Percentiles rank a stretch among this genome's conserved stretches.
phyloP scores from a whole-genome alignment of 805 yeast genomes.

The Saccharomycopsis schoenii region DNA sequence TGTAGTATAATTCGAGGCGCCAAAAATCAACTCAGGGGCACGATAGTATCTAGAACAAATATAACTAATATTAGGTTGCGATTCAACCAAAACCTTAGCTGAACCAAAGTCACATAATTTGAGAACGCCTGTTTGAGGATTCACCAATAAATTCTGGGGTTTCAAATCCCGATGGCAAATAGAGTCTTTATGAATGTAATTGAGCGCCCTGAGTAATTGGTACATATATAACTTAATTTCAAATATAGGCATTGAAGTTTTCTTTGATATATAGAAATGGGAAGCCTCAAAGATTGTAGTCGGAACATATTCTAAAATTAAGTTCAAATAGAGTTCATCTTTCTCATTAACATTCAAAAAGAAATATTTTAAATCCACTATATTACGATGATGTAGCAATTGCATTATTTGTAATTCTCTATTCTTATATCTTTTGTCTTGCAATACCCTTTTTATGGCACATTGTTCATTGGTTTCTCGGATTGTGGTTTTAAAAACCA shows the following conservation, averaged over 20 bases:
- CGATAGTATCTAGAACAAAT: constrained; percentile 95
- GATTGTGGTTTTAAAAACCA: constrained; percentile 83
- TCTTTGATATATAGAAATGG: constrained; percentile 69
- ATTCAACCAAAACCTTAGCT: constrained; percentile 82
- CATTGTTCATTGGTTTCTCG: constrained; percentile 67
- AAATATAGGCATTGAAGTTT: constrained; percentile 74
- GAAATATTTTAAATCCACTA: constrained; percentile 79
- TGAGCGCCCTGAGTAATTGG: constrained; percentile 65
- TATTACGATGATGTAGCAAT: constrained; percentile 71
- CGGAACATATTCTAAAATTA: constrained; percentile 90
- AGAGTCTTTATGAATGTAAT: constrained; percentile 64
- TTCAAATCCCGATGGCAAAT: constrained; percentile 90
- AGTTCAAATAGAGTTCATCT: constrained; percentile 70
- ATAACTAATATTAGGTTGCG: constrained; percentile 91
- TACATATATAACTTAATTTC: constrained; percentile 82
- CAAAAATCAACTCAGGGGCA: constrained; percentile 96
- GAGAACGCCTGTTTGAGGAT: constrained; percentile 74
- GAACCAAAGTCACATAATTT: constrained; percentile 95
- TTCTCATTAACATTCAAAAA: constrained; percentile 71
- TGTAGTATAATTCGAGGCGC: constrained; percentile 92
- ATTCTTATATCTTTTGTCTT: constrained; percentile 88
- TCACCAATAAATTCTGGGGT: constrained; percentile 81
- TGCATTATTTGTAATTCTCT: constrained; percentile 96
- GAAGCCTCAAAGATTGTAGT: constrained; percentile 88
- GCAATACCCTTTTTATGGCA: constrained; percentile 93